Evolutionary conservation across 2,329 filamentous ascomycete species (phyloP).

Genomic region (Colletotrichum nymphaeae): DNA sequence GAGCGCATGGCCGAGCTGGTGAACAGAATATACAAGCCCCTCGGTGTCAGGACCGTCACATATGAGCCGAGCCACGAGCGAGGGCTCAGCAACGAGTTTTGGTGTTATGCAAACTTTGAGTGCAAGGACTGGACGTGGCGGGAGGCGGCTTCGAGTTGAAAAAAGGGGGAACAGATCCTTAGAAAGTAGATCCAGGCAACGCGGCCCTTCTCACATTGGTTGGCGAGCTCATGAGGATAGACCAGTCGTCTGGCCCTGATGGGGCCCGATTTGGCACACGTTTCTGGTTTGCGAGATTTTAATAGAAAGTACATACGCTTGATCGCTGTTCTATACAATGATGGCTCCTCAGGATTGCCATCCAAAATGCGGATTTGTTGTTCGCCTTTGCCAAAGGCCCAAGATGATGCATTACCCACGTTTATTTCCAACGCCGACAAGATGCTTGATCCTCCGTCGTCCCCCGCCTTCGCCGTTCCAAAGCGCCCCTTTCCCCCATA

Average conservation of each 20-base stretch:
- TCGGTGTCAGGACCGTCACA: constrained; percentile 72
- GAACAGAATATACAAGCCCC: constrained; percentile 72
- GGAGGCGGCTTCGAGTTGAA: constrained; percentile 35
- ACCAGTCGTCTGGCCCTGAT: background rate
- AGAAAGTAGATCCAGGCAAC: background rate
- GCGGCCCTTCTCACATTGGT: too few species aligned
- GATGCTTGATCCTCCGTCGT: constrained; percentile 22
- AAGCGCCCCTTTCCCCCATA: background rate
- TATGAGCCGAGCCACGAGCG: constrained; percentile 77
- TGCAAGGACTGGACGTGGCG: constrained; percentile 62
- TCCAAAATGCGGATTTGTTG: constrained; percentile 15
- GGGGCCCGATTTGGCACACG: background rate
- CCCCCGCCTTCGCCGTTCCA: background rate
- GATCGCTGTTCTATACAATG: constrained; percentile 29
- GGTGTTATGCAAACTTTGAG: constrained; percentile 84
- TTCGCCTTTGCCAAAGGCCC: constrained; percentile 2
- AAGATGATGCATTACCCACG: constrained; percentile 10
- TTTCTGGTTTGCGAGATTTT: background rate
- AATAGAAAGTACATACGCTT: constrained; percentile 17
- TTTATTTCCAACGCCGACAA: constrained; percentile 33
- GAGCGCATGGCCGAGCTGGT: constrained; percentile 79
- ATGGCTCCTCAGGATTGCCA: background rate
- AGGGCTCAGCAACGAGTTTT: constrained; percentile 83
- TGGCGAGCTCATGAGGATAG: background rate
- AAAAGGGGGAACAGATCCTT: background rate